A percentile compares a stretch with the other conserved stretches of the same genome.
Conservation (phyloP, 73 alveolate species). For the Symbiodinium natans region DNA sequence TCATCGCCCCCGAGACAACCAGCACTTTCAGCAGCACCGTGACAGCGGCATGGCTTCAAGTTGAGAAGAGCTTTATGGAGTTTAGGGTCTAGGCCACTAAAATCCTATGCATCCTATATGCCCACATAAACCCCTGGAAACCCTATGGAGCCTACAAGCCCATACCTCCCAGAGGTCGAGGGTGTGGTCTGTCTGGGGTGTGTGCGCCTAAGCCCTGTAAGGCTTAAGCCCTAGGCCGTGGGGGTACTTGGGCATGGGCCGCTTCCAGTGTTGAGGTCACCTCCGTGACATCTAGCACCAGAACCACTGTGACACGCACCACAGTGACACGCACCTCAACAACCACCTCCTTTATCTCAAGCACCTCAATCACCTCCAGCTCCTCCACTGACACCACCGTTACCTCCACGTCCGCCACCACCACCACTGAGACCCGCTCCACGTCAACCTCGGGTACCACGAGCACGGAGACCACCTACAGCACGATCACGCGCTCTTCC, state of each 20-base stretch:
- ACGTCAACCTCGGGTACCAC: constrained; percentile 10
- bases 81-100: background rate
- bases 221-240: too few species aligned
- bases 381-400: background rate
- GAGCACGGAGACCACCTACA: constrained; percentile 31
- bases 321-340: constrained; percentile 33
- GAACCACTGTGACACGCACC: constrained; percentile 24
- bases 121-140: too few species aligned
- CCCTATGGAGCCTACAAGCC: too few species aligned
- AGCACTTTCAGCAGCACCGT: background rate
- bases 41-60: background rate
- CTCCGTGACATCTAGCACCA: background rate
- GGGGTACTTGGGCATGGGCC: too few species aligned
- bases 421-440: constrained; percentile 1
- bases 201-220: too few species aligned
- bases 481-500: background rate
- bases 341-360: constrained; percentile 13
- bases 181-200: too few species aligned
- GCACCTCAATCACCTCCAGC: background rate
- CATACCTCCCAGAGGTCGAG: too few species aligned
- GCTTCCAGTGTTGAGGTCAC: background rate
- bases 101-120: too few species aligned
- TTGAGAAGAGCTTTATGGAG: background rate
- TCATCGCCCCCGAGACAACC: background rate
- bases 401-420: constrained; percentile 28